Evolutionary conservation across 2,329 filamentous ascomycete species (phyloP), one percentile per base, ranked within the genome.

Genomic region (Epichloe uncinata): DNA sequence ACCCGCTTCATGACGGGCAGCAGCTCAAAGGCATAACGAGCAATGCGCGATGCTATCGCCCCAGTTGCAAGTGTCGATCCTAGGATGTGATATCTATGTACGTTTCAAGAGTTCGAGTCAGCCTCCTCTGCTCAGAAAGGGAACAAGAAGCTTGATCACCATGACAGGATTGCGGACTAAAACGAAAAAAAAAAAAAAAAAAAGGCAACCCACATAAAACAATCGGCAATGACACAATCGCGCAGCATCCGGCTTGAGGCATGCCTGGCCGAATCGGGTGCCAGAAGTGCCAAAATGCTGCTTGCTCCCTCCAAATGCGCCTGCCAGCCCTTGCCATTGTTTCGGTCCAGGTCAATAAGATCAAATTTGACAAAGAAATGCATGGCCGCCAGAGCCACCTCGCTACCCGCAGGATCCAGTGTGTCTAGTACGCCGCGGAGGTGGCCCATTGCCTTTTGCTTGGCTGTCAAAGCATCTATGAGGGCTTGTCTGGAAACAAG

Each of bases 331-430:
- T 63, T 66, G 5, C 65, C 66, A n/a, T 64, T 63, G 20, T 64
- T 64, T 51, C 65, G 67, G 12, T 72, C 69, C 11, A 73, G 59
- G 53, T 75, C 72, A 43, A 75, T 71, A n/a, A 75, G 61, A 47
- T 74, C 65, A 52, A 75, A 73, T 52, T 73, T 73, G 59, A 75
- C 65, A 50, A 75, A 74, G 58, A 75, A 74, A 46, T 74, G 66
- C 51, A 73, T 68, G 2, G 73, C 71, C 8, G 72, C 72, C 15
- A 75, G 61, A 30, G 72, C 61, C 33, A 73, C 69, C 53, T 74
- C 71, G 43, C 66, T 70, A n/a, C 69, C 69, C 1, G 62, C 66
- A 6, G 65, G 60, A 48, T 69, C 63, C 38, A 65, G 57, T n/a
- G 66, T 63, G 18, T 69, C 63, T 11, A 74, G 61, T 13, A 71